These are phyloP conservation scores for Ceratocystis colombiana DNA, from an alignment of 2,329 filamentous ascomycete genomes.

Conservation along the genomic window DNA sequence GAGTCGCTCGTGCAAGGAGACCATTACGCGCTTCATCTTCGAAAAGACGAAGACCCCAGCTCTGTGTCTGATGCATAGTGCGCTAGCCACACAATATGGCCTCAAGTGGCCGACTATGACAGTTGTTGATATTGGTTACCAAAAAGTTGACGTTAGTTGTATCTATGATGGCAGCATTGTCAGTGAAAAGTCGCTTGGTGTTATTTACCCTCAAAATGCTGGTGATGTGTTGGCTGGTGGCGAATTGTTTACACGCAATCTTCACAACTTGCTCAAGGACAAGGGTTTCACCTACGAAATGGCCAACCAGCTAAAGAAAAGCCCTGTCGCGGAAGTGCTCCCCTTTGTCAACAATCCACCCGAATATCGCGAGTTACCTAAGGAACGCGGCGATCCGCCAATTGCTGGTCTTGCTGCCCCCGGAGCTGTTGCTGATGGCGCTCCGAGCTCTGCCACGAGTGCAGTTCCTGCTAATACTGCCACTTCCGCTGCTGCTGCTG, in stretches of 20 bases:
- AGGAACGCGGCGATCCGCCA: slow-evolving; percentile 30
- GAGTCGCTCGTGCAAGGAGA: slow-evolving; percentile 78
- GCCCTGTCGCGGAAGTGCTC: slow-evolving; percentile 55
- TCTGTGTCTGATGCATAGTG: slow-evolving; percentile 81
- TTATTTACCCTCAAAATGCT: slow-evolving; percentile 37
- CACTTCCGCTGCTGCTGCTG: slow-evolving; percentile 31
- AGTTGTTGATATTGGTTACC: slow-evolving; percentile 80
- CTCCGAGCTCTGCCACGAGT: slow-evolving; percentile 30
- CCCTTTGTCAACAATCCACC: slow-evolving; percentile 42
- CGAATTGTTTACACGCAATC: slow-evolving; percentile 68
- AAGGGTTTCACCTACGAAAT: slow-evolving; percentile 55
- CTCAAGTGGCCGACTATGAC: slow-evolving; percentile 66
- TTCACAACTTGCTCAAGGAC: slow-evolving; percentile 54
- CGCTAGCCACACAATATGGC: slow-evolving; percentile 77
- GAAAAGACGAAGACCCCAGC: slow-evolving; percentile 94
- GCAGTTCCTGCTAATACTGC: slow-evolving; percentile 28
- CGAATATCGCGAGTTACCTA: slow-evolving; percentile 42
- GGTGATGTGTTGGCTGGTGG: slow-evolving; percentile 57
- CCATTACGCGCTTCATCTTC: slow-evolving; percentile 86
- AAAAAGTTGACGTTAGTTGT: slow-evolving; percentile 87
- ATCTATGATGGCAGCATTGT: slow-evolving; percentile 69
- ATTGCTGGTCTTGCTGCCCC: slow-evolving; percentile 21
- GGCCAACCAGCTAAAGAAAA: slow-evolving; percentile 61
- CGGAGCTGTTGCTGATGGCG: slow-evolving; percentile 30
- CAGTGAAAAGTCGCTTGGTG: slow-evolving; percentile 56